phyloP scores from a whole-genome alignment of 768 basidiomycete genomes.

The Paxillus rubicundulus region DNA sequence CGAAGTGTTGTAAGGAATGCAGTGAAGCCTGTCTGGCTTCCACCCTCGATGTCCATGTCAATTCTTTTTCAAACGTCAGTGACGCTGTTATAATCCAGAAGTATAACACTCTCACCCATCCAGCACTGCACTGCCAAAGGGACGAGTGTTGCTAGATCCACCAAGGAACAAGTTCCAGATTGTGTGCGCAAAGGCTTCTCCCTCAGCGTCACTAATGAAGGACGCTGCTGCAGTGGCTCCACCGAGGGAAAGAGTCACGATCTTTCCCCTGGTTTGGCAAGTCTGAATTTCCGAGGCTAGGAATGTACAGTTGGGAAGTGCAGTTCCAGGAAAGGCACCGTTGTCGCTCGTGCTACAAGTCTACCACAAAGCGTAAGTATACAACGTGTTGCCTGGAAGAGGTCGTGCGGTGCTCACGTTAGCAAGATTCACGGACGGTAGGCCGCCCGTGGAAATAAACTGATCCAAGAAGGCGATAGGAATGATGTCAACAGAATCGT shows the following conservation, averaged over 20 bases:
- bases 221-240: conserved; percentile 62
- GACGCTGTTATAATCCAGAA: not conserved
- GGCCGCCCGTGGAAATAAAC: conserved; percentile 56
- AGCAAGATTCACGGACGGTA: conserved; percentile 59
- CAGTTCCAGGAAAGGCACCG: conserved; percentile 57
- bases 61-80: conserved; percentile 22
- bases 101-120: conserved; percentile 51
- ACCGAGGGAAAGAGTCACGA: conserved; percentile 59
- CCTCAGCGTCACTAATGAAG: conserved; percentile 58
- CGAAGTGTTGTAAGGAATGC: conserved; percentile 33
- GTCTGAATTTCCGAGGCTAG: conserved; percentile 61
- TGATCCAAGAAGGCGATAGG: conserved; percentile 61
- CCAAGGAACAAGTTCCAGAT: conserved; percentile 73
- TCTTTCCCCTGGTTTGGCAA: conserved; percentile 70
- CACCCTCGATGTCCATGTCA: conserved; percentile 52
- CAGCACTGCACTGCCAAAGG: conserved; percentile 69
- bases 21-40: conserved; percentile 30
- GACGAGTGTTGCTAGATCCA: conserved; percentile 58
- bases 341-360: conserved; percentile 59
- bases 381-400: not conserved
- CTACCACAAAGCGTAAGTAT: conserved; percentile 29
- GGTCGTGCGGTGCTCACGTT: conserved; percentile 39
- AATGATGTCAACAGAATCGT: conserved; percentile 53
- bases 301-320: conserved; percentile 59
- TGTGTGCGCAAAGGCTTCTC: conserved; percentile 55